These are phyloP conservation scores for Paraglomus brasilianum DNA, from an alignment of 192 early-diverging fungal genomes.

Conservation along the genomic window DNA sequence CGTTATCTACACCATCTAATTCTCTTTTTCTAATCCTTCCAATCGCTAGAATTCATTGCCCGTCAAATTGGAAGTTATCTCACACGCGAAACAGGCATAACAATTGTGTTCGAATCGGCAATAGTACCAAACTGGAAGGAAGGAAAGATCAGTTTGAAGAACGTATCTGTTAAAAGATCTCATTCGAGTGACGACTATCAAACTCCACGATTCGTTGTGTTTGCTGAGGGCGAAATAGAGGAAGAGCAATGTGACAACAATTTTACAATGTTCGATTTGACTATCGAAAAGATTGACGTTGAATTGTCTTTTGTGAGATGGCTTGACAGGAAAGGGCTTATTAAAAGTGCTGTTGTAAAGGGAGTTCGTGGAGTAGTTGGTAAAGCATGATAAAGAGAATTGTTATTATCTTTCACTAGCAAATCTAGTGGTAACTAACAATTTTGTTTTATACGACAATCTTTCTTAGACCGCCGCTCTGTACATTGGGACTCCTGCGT, in stretches of 20 bases:
- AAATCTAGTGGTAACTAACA: background rate
- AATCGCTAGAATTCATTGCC: constrained; percentile 67
- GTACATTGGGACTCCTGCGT: constrained; percentile 72
- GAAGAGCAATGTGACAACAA: constrained; percentile 64
- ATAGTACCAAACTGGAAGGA: constrained; percentile 92
- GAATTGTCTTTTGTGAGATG: constrained; percentile 84
- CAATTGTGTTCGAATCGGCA: constrained; percentile 85
- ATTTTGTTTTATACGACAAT: background rate
- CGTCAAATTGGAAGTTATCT: constrained; percentile 77
- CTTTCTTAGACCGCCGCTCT: constrained; percentile 72
- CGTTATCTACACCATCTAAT: too few relatives aligned
- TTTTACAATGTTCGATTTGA: constrained; percentile 87
- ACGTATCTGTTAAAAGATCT: constrained; percentile 55
- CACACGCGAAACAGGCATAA: constrained; percentile 74
- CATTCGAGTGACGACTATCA: background rate
- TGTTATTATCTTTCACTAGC: background rate
- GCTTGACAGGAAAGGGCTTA: constrained; percentile 82
- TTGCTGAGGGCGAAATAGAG: constrained; percentile 23
- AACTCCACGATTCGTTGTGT: constrained; percentile 25
- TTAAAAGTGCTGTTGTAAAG: constrained; percentile 78
- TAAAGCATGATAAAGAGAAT: constrained; percentile 28
- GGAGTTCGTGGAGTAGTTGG: constrained; percentile 84
- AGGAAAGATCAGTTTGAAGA: constrained; percentile 82
- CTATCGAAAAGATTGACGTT: constrained; percentile 77
- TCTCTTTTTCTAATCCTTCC: too few relatives aligned